These are phyloP conservation scores for Yarrowia hollandica DNA, from an alignment of 805 yeast genomes.

Conservation along the genomic window DNA sequence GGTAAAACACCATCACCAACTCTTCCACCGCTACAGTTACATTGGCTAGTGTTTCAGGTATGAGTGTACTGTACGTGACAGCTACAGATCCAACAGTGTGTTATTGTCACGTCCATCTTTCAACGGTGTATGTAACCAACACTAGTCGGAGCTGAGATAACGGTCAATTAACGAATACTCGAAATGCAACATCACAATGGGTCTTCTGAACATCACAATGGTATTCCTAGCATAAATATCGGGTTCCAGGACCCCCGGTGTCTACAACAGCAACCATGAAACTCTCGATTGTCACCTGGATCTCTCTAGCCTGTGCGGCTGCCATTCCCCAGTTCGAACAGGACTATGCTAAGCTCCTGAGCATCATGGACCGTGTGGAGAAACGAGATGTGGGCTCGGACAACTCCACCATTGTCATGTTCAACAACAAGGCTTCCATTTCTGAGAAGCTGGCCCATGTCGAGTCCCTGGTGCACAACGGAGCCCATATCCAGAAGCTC, in stretches of 20 bases:
- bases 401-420: not conserved
- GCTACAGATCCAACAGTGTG: no score
- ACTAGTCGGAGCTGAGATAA: no score
- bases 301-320: not conserved
- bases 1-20: no score
- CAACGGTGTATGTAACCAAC: no score
- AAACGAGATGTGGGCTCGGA: not conserved
- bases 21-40: no score
- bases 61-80: no score
- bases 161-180: no score
- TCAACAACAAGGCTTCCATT: not conserved
- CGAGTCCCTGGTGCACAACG: not conserved
- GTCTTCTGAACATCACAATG: not conserved
- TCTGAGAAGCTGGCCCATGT: not conserved
- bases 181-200: no score
- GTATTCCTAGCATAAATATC: no score
- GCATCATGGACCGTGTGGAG: not conserved
- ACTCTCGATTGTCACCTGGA: not conserved
- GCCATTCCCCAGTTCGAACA: not conserved
- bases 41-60: no score
- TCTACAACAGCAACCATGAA: not conserved
- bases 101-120: no score
- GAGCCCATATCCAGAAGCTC: not conserved
- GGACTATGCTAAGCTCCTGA: not conserved
- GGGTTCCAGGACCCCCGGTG: no score